These are phyloP conservation scores for Cyberlindnera veronae DNA, from an alignment of 805 yeast species.

Conservation along the genomic window DNA sequence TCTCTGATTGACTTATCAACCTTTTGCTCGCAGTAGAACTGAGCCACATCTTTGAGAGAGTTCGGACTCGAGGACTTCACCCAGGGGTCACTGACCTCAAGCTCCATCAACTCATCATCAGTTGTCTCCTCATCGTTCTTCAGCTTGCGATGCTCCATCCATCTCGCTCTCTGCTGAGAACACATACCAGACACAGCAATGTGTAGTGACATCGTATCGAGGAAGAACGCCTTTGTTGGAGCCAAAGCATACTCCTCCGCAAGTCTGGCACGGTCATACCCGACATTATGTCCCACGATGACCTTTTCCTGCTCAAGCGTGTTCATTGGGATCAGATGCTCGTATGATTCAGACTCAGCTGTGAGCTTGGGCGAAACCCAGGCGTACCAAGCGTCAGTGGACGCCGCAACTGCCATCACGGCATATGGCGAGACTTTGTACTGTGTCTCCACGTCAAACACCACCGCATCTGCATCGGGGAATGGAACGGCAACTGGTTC, in stretches of 20 bases:
- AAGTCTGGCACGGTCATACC: constrained; percentile 86
- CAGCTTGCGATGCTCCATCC: constrained; percentile 54
- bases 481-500: constrained; percentile 54
- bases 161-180: constrained; percentile 81
- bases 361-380: constrained; percentile 91
- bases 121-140: constrained; percentile 22
- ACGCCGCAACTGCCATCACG: constrained; percentile 75
- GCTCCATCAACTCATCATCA: constrained; percentile 21
- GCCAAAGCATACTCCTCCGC: constrained; percentile 74
- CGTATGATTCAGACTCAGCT: constrained; percentile 39
- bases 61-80: constrained; percentile 70
- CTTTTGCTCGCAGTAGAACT: constrained; percentile 66
- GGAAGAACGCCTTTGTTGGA: constrained; percentile 66
- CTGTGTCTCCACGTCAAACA: constrained; percentile 87
- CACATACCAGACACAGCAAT: constrained; percentile 90
- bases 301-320: constrained; percentile 45
- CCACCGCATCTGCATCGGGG: constrained; percentile 70
- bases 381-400: constrained; percentile 80
- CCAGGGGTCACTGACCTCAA: constrained; percentile 77
- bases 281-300: constrained; percentile 85
- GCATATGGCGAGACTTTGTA: constrained; percentile 75
- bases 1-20: constrained; percentile 70
- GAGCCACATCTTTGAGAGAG: constrained; percentile 74
- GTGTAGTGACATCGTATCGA: constrained; percentile 93
- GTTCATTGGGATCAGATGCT: constrained; percentile 78